Conservation (phyloP, 345 rosid species). For the Aquilaria yunnanensis region DNA sequence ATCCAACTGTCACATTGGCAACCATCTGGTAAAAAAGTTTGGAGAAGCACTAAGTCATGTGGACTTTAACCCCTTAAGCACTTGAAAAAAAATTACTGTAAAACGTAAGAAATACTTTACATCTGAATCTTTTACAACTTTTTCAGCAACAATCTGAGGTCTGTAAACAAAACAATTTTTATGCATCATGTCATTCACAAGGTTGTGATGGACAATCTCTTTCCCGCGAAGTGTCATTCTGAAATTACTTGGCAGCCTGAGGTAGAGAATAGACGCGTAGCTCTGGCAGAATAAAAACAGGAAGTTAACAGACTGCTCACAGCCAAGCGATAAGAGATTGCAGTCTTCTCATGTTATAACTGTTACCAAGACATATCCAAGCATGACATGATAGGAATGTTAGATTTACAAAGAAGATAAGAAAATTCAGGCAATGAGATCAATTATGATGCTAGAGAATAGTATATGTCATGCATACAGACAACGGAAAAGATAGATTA, state of each 20-base stretch:
- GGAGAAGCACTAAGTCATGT: neutral
- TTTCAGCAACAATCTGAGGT: conserved; percentile 33
- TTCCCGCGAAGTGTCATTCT: conserved; percentile 48
- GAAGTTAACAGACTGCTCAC: neutral
- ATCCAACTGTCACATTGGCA: conserved; percentile 55
- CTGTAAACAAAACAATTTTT: conserved; percentile 32
- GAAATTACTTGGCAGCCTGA: conserved; percentile 48
- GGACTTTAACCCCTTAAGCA: neutral
- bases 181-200: conserved; percentile 58
- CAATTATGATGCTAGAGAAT: too few relatives aligned
- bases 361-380: too few relatives aligned
- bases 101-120: conserved; percentile 21
- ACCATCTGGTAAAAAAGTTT: conserved; percentile 32
- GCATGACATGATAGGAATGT: too few relatives aligned
- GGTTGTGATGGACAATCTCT: conserved; percentile 52
- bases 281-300: conserved; percentile 32
- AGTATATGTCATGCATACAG: too few relatives aligned
- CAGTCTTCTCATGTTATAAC: too few relatives aligned
- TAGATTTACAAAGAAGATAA: too few relatives aligned
- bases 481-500: too few relatives aligned
- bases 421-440: too few relatives aligned
- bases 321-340: neutral
- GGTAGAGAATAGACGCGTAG: conserved; percentile 79
- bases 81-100: neutral
- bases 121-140: conserved; percentile 17